Percentiles rank a stretch among this genome's conserved stretches.
Conservation (phyloP, 148 eudicot species). For the Oxyria digyna region DNA sequence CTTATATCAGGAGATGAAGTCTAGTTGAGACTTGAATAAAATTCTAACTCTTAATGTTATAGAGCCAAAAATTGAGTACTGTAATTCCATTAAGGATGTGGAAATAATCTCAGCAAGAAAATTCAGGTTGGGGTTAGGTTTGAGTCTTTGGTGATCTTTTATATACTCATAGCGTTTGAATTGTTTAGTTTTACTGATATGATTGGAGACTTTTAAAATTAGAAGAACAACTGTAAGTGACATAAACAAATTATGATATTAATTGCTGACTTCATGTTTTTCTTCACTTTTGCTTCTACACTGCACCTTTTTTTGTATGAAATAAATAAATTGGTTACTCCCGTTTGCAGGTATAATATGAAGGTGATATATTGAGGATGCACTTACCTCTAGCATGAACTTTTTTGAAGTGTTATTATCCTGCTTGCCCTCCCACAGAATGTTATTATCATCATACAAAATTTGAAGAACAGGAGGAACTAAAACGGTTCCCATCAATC, state of each 20-base stretch:
- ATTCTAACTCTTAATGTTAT: not conserved
- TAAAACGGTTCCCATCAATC: not conserved
- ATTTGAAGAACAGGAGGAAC: slow-evolving; percentile 1
- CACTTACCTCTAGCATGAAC: not conserved
- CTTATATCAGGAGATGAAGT: not conserved
- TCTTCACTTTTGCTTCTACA: not conserved
- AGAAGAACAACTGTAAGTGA: not conserved
- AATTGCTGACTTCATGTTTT: not conserved
- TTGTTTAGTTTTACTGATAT: not conserved
- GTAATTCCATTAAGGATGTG: not conserved
- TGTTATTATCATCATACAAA: not conserved
- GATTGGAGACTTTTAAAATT: not conserved
- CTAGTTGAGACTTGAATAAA: not conserved
- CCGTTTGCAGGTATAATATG: not conserved
- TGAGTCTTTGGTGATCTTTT: not conserved
- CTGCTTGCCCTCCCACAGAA: not conserved
- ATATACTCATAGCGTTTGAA: not conserved
- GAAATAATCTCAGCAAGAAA: not conserved
- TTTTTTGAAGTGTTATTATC: not conserved
- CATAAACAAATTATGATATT: not conserved
- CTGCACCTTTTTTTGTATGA: not conserved
- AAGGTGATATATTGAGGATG: not conserved
- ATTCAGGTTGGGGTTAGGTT: not conserved
- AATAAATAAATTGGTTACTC: not conserved
- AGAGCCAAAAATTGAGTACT: not conserved